phyloP scores from a whole-genome alignment of 225 moss, liverwort and hornwort species.

The Pleurozium schreberi region DNA sequence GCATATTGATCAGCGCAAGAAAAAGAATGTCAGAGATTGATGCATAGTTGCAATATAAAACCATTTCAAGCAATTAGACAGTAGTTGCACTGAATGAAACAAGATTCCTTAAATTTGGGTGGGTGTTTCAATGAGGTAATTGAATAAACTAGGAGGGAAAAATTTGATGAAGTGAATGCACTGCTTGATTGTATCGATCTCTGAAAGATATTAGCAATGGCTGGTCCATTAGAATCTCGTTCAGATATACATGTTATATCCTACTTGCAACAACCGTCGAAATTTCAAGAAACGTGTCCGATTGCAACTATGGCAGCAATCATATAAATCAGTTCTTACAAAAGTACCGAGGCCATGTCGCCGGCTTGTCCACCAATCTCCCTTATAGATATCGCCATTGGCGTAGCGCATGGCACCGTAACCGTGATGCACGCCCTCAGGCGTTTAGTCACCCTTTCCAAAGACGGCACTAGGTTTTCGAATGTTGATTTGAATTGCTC shows the following conservation, averaged over 20 bases:
- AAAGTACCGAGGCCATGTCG: slow-evolving; percentile 79
- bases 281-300: not conserved
- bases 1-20: not conserved
- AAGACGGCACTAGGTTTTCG: not conserved
- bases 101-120: no score
- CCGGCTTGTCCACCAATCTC: slow-evolving; percentile 73
- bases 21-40: not conserved
- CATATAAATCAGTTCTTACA: slow-evolving; percentile 20
- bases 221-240: not conserved
- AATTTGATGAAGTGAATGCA: not conserved
- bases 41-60: not conserved
- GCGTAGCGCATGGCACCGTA: slow-evolving; percentile 55
- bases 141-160: not conserved
- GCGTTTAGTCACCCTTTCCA: not conserved
- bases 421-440: slow-evolving; percentile 58
- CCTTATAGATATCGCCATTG: slow-evolving; percentile 65
- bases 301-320: not conserved
- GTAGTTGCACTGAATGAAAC: not conserved
- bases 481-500: not conserved
- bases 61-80: not conserved
- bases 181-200: not conserved
- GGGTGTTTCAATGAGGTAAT: not conserved
- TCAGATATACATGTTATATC: not conserved
- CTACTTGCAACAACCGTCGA: not conserved
- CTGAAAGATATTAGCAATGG: not conserved